Evolutionary conservation across 2,329 filamentous ascomycete genomes (phyloP).

Genomic region (Thielaviopsis musarum): DNA sequence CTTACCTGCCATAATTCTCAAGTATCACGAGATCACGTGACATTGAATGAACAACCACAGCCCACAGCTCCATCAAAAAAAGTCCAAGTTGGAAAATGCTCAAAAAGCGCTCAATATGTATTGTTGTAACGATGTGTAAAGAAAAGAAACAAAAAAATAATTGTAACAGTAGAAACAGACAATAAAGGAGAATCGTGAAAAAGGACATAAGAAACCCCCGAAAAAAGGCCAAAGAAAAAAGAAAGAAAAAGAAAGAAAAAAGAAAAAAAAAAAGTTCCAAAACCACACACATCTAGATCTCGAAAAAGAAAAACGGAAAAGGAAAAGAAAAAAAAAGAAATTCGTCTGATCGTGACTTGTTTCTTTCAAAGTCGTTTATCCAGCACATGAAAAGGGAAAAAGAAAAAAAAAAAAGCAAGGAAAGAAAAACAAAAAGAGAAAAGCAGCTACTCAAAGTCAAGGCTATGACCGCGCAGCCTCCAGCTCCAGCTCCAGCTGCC

Average conservation of each 20-base stretch:
- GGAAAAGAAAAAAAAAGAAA: not conserved
- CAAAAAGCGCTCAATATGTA: not conserved
- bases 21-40: not conserved
- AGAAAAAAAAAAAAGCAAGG: not conserved
- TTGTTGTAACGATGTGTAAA: not conserved
- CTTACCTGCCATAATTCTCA: too few relatives aligned
- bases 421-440: not conserved
- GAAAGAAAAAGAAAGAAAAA: not conserved
- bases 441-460: not conserved
- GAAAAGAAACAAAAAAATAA: not conserved
- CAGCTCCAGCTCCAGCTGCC: constrained; percentile 50
- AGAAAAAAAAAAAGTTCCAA: too few relatives aligned
- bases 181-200: not conserved
- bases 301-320: not conserved
- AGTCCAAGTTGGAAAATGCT: not conserved
- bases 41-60: too few relatives aligned
- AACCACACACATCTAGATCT: not conserved
- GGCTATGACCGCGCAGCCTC: constrained; percentile 42
- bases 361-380: not conserved
- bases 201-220: not conserved
- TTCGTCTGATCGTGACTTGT: not conserved
- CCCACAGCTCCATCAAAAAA: not conserved
- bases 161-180: constrained; percentile 5
- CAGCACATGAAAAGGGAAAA: not conserved
- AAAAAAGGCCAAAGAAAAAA: not conserved